These are phyloP conservation scores for Aspergillus pseudoglaucus DNA, from an alignment of 2,329 filamentous ascomycete species.

Conservation along the genomic window DNA sequence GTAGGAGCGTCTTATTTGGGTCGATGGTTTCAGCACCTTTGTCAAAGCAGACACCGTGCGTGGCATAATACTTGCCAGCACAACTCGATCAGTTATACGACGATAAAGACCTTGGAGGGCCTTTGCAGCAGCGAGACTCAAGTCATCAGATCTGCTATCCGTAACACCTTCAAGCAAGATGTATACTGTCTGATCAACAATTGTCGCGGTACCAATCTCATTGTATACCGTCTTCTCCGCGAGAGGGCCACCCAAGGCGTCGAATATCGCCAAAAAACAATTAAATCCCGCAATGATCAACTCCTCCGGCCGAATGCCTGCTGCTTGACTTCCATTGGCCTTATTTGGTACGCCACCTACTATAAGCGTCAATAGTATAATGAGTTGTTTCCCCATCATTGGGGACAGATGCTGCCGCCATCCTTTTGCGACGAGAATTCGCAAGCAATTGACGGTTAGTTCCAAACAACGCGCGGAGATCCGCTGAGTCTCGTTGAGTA, in stretches of 20 bases:
- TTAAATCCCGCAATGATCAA: conserved; percentile 64
- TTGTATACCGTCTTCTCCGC: conserved; percentile 41
- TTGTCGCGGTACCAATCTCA: conserved; percentile 59
- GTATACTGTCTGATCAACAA: conserved; percentile 75
- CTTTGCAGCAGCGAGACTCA: conserved; percentile 64
- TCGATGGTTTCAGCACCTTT: conserved; percentile 65
- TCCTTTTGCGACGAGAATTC: conserved; percentile 65
- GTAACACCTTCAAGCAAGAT: conserved; percentile 69
- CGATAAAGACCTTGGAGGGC: conserved; percentile 58
- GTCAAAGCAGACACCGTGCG: conserved; percentile 77
- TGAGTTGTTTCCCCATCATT: conserved; percentile 71
- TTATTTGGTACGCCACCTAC: conserved; percentile 65
- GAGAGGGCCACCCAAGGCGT: conserved; percentile 46
- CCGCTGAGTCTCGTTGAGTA: conserved; percentile 68
- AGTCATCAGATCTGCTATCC: conserved; percentile 56
- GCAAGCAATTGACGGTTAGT: conserved; percentile 66
- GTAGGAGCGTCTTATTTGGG: conserved; percentile 53
- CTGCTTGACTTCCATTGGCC: conserved; percentile 18
- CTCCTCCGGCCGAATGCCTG: conserved; percentile 57
- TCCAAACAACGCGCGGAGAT: conserved; percentile 67
- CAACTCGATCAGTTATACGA: conserved; percentile 64
- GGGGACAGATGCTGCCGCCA: conserved; percentile 69
- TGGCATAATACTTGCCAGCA: conserved; percentile 78
- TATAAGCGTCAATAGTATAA: conserved; percentile 77
- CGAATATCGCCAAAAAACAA: conserved; percentile 62